Evolutionary conservation across 306 rosid genomes (phyloP), one percentile per base, ranked within the genome.

Genomic region (Vicia sativa): DNA sequence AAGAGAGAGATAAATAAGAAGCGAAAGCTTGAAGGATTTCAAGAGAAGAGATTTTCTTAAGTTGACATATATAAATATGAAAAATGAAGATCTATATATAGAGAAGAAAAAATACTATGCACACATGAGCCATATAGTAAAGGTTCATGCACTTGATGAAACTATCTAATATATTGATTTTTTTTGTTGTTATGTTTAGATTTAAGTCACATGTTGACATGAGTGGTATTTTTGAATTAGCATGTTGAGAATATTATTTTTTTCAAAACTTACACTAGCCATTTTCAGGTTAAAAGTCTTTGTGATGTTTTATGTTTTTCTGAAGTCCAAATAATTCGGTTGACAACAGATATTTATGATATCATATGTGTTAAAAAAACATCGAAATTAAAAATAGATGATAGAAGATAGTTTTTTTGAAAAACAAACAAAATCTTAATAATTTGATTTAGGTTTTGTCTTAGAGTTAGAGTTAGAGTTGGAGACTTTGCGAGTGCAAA

Each of bases 81-180:
- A 21, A 38, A 42, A 58, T 70, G 56, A 21, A 18, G 72, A 34
- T 71, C 28, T 74, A 80, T 77, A 77, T 84, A 84, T 80, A 79
- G 74, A 6, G 13, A 15, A 49, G 15, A 12, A 13, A 12, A 13
- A 35, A 58, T 41, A 85, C 84, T 83, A 19, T 81, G 57, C 80
- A 76, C 71, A 73, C 97, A 75, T 67, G 93, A 79, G 79, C 77
- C 53, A 25, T 3, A 83, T 67, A 58, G 82, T 70, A 38, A 76
- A 48, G 65, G 59, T 72, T 53, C 35, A 65, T 59, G 58, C 65
- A 56, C 5, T 5, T 52, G 18, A 9, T 71, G 50, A 37, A 11
- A 61, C 65, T 48, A 28, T 63, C 2, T 41, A 4, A 9, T 49
- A 0, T 49, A 13, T 11, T 41, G 35, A 15, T 21, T 11, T 1